Percentiles rank a stretch among this genome's conserved stretches.
Conservation (phyloP, 306 rosid genomes). For the Geum urbanum region DNA sequence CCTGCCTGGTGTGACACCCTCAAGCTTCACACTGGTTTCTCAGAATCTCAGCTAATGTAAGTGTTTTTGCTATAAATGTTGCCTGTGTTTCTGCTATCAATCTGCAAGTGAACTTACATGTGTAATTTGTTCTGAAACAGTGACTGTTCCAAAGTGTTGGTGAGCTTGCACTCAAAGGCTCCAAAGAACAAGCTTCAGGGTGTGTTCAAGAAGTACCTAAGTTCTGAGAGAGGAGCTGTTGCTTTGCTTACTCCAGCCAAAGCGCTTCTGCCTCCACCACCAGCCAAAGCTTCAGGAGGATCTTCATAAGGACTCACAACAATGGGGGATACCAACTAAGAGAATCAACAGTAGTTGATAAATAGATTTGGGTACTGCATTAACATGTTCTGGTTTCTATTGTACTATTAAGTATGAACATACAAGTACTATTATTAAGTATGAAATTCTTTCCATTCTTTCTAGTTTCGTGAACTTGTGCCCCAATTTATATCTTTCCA, state of each 20-base stretch:
- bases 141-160: constrained; percentile 64
- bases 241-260: constrained; percentile 65
- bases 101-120: not conserved
- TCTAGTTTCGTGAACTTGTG: not conserved
- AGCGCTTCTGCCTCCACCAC: constrained; percentile 38
- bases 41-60: constrained; percentile 58
- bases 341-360: constrained; percentile 1
- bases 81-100: not conserved
- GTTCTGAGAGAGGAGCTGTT: constrained; percentile 49
- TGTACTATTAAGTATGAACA: no score
- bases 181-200: constrained; percentile 51
- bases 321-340: not conserved
- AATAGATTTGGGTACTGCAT: no score
- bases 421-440: no score
- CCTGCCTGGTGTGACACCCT: constrained; percentile 80
- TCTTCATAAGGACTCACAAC: not conserved
- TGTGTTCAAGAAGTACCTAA: constrained; percentile 51
- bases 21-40: constrained; percentile 57
- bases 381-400: no score
- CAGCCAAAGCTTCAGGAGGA: not conserved
- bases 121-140: constrained; percentile 20
- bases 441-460: constrained; percentile 1
- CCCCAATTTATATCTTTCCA: not conserved
- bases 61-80: not conserved
- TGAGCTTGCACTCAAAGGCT: constrained; percentile 40